Percentiles rank a stretch among this genome's conserved stretches.
phyloP scores from a whole-genome alignment of 352 stramenopile species.

The Globisporangium heterothallicum region DNA sequence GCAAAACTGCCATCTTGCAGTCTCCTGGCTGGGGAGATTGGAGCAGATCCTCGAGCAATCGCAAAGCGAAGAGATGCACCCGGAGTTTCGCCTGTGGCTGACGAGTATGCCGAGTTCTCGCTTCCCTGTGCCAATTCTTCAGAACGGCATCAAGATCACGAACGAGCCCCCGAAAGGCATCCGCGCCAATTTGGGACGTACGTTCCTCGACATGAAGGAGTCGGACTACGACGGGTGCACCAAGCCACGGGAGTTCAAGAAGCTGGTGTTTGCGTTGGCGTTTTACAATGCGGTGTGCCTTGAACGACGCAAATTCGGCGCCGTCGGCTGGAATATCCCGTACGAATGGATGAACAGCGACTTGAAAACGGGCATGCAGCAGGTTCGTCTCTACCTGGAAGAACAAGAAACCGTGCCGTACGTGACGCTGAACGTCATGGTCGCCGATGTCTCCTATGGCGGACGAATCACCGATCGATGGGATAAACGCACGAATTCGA shows the following conservation, averaged over 20 bases:
- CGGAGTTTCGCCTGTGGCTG: constrained; percentile 91
- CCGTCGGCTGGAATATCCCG: constrained; percentile 94
- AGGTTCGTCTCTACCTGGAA: constrained; percentile 90
- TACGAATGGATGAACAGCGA: constrained; percentile 97
- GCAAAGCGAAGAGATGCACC: constrained; percentile 63
- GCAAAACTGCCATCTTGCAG: constrained; percentile 93
- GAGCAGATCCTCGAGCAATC: constrained; percentile 87
- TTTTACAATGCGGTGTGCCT: constrained; percentile 96
- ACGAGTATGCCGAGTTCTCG: constrained; percentile 89
- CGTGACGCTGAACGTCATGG: constrained; percentile 92
- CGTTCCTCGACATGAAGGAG: constrained; percentile 91
- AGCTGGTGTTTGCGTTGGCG: constrained; percentile 86
- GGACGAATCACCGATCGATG: constrained; percentile 92
- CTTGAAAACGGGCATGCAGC: constrained; percentile 91
- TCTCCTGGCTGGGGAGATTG: constrained; percentile 86
- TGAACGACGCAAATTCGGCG: constrained; percentile 92
- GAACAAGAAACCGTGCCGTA: constrained; percentile 92
- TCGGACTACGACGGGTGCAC: constrained; percentile 83
- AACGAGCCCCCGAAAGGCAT: constrained; percentile 92
- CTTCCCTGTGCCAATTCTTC: constrained; percentile 92
- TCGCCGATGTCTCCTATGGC: constrained; percentile 94
- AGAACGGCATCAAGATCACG: constrained; percentile 95
- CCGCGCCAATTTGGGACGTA: constrained; percentile 89
- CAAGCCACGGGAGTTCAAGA: constrained; percentile 89
- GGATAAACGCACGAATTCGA: constrained; percentile 93